Conservation (phyloP, 768 basidiomycete genomes). For the Megacollybia marginata region DNA sequence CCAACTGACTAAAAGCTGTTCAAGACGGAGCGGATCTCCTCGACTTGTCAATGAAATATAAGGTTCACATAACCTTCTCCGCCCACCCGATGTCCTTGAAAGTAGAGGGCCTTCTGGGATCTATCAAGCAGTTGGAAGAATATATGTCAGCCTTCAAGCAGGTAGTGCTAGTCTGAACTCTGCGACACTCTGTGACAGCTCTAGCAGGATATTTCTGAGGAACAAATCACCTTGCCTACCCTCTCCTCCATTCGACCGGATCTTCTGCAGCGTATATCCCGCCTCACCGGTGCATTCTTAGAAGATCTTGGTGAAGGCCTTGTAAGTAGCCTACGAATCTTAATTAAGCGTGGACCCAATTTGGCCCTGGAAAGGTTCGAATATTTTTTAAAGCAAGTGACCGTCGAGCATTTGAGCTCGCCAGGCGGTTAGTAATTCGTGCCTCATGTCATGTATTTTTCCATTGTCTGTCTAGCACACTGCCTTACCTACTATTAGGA, state of each 20-base stretch:
- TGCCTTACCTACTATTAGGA: conserved; percentile 5
- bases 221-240: conserved; percentile 36
- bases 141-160: conserved; percentile 41
- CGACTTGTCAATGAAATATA: conserved; percentile 49
- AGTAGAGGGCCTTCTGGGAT: conserved; percentile 49
- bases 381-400: conserved; percentile 41
- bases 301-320: conserved; percentile 44
- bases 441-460: conserved; percentile 43
- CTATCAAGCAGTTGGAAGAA: conserved; percentile 39
- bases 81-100: conserved; percentile 49
- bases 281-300: conserved; percentile 54
- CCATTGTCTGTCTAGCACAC: not conserved
- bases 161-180: conserved; percentile 22
- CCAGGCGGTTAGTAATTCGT: conserved; percentile 46
- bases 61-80: conserved; percentile 54
- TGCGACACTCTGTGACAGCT: conserved; percentile 3
- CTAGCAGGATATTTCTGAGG: conserved; percentile 31
- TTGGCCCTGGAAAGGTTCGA: conserved; percentile 34
- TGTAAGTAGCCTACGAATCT: conserved; percentile 21
- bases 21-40: conserved; percentile 61
- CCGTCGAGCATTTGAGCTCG: conserved; percentile 27
- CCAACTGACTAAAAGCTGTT: conserved; percentile 4
- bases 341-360: too few relatives aligned
- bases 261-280: conserved; percentile 60
- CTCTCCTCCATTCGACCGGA: conserved; percentile 33